Conservation (phyloP, 192 early-diverging fungal species). For the Coemansia sp. region DNA sequence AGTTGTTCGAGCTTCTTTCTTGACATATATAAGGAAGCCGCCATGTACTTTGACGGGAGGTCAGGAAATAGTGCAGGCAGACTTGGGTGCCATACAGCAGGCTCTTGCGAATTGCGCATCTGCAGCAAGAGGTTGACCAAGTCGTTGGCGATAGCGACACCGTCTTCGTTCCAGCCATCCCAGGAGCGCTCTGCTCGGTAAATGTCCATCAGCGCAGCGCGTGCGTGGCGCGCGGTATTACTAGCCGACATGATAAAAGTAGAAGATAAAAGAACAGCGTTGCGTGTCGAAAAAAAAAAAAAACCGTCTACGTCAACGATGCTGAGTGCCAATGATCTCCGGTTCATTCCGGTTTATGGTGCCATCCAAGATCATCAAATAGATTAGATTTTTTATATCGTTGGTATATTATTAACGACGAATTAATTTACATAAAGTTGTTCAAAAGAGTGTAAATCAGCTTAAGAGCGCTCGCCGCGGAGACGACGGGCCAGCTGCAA, state of each 20-base stretch:
- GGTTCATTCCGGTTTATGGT: slow-evolving; percentile 11
- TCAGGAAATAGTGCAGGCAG: slow-evolving; percentile 33
- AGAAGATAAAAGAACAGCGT: background rate
- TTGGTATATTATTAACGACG: background rate
- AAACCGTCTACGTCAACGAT: background rate
- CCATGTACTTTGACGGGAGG: slow-evolving; percentile 21
- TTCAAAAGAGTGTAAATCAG: background rate
- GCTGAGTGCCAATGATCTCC: no score
- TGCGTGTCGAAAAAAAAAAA: background rate
- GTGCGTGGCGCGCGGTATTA: slow-evolving; percentile 15
- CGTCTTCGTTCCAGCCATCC: slow-evolving; percentile 42
- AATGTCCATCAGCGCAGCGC: slow-evolving; percentile 28
- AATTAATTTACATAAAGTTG: background rate
- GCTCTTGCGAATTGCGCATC: slow-evolving; percentile 42
- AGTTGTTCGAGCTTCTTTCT: slow-evolving; percentile 21
- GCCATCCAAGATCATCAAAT: background rate
- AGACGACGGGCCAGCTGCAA: slow-evolving; percentile 97
- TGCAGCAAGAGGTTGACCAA: slow-evolving; percentile 40
- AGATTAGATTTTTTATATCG: background rate
- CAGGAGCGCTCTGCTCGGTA: slow-evolving; percentile 35
- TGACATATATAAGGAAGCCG: slow-evolving; percentile 3
- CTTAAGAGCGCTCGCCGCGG: slow-evolving; percentile 85
- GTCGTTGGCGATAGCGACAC: slow-evolving; percentile 16
- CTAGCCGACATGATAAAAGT: slow-evolving; percentile 6
- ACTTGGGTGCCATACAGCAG: slow-evolving; percentile 48